Evolutionary conservation across 177 flowering plant genomes (phyloP).

Genomic region (Vitis hybrid): DNA sequence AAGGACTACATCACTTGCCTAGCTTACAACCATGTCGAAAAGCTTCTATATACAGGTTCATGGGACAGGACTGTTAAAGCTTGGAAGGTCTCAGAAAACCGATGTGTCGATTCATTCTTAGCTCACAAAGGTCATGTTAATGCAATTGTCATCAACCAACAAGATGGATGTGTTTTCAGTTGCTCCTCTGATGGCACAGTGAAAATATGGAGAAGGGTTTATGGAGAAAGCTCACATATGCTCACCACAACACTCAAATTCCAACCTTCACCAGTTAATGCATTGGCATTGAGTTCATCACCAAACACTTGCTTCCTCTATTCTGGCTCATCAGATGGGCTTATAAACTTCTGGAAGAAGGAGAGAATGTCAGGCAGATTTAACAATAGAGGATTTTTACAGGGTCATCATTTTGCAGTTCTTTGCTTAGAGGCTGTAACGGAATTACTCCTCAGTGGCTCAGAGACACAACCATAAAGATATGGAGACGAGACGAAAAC

Average conservation of each 20-base stretch:
- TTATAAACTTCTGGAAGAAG: constrained; percentile 46
- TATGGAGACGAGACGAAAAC: constrained; percentile 47
- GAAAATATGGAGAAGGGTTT: constrained; percentile 47
- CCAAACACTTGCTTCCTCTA: constrained; percentile 30
- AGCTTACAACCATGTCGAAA: constrained; percentile 44
- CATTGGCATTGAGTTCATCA: constrained; percentile 37
- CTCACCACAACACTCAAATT: constrained; percentile 39
- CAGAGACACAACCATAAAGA: constrained; percentile 54
- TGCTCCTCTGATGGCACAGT: constrained; percentile 49
- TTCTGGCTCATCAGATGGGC: constrained; percentile 50
- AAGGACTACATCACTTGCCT: constrained; percentile 44
- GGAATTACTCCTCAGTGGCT: constrained; percentile 44
- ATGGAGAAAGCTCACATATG: constrained; percentile 36
- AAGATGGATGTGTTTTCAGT: constrained; percentile 51
- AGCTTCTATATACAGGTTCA: constrained; percentile 49
- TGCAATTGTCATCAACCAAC: constrained; percentile 38
- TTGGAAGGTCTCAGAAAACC: constrained; percentile 31
- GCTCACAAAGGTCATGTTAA: constrained; percentile 42
- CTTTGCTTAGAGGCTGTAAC: constrained; percentile 37
- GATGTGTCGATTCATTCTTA: constrained; percentile 40
- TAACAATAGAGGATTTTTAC: constrained; percentile 48
- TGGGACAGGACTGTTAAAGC: constrained; percentile 41
- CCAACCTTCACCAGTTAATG: constrained; percentile 39
- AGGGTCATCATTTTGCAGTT: constrained; percentile 43
- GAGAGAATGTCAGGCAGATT: constrained; percentile 33